Conservation (phyloP, 2,329 filamentous ascomycete genomes). For the Exophiala sp. region DNA sequence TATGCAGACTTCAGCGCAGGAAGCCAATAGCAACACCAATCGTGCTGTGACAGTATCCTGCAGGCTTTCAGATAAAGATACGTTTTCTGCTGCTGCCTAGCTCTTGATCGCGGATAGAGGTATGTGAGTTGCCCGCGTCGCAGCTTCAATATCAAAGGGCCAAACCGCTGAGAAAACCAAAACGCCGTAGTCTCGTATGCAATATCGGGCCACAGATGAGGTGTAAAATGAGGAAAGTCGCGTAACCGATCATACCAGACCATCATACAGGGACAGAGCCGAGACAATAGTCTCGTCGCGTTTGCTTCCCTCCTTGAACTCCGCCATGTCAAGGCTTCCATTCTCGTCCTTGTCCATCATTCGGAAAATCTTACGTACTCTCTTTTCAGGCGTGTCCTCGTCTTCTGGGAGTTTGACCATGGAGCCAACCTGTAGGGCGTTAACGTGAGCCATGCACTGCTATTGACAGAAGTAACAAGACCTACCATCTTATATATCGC, state of each 20-base stretch:
- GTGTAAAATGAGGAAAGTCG: background rate
- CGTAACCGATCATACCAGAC: slow-evolving; percentile 67
- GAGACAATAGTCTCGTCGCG: slow-evolving; percentile 98
- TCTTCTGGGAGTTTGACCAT: slow-evolving; percentile 99
- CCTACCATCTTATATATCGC: slow-evolving; percentile 99
- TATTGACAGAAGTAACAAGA: background rate
- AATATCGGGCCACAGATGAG: no score
- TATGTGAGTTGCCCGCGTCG: no score
- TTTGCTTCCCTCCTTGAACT: slow-evolving; percentile 99
- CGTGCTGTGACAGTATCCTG: no score
- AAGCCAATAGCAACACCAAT: no score
- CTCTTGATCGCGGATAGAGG: no score
- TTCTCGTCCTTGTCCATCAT: slow-evolving; percentile 99
- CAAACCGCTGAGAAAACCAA: no score
- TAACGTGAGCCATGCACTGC: slow-evolving; percentile 3
- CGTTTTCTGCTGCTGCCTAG: no score
- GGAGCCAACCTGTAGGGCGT: slow-evolving; percentile 72
- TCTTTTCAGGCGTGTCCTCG: slow-evolving; percentile 98
- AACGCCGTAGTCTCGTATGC: no score
- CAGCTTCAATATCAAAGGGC: no score
- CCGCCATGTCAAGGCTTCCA: slow-evolving; percentile 90
- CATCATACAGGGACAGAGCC: slow-evolving; percentile 92
- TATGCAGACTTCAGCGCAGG: no score
- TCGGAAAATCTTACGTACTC: slow-evolving; percentile 94
- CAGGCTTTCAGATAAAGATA: no score